Evolutionary conservation across 495 filamentous ascomycete genomes (phyloP).

Genomic region (Penicillium desertorum): DNA sequence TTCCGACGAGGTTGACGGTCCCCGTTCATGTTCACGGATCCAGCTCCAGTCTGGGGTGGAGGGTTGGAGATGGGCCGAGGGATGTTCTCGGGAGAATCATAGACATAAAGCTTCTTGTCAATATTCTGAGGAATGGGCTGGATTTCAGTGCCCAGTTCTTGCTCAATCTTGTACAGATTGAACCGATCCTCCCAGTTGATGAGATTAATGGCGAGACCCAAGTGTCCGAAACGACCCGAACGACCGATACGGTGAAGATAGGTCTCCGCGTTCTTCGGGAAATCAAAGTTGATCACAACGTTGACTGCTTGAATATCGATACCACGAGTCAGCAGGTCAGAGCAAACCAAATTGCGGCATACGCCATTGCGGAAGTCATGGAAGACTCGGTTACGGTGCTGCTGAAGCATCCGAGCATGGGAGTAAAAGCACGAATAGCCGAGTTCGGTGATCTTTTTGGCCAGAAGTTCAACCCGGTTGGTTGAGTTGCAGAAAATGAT

Average conservation of each 20-base stretch:
- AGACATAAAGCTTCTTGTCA: constrained; percentile 97
- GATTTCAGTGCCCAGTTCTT: constrained; percentile 96
- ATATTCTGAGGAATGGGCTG: constrained; percentile 90
- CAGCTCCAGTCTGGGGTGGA: constrained; percentile 27
- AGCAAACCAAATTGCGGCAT: constrained; percentile 97
- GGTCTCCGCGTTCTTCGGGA: constrained; percentile 98
- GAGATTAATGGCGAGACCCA: constrained; percentile 96
- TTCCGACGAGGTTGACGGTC: constrained; percentile 42
- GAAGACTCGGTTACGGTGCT: constrained; percentile 95
- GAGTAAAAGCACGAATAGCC: constrained; percentile 99
- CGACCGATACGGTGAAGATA: constrained; percentile 98
- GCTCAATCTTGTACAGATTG: constrained; percentile 98
- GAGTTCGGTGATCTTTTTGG: constrained; percentile 98
- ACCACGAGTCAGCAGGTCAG: constrained; percentile 94
- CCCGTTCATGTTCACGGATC: constrained; percentile 25
- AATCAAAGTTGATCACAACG: constrained; percentile 99
- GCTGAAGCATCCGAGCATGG: constrained; percentile 97
- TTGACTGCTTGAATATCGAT: constrained; percentile 99
- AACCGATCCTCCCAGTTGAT: constrained; percentile 99
- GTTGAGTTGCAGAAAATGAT: constrained; percentile 99
- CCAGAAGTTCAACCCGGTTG: constrained; percentile 93
- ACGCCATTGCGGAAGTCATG: constrained; percentile 98
- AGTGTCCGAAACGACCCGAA: constrained; percentile 93
- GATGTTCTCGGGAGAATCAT: constrained; percentile 92
- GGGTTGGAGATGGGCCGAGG: constrained; percentile 69